These are phyloP conservation scores for Dipteronia sinensis DNA, from an alignment of 345 rosid species.

Conservation along the genomic window DNA sequence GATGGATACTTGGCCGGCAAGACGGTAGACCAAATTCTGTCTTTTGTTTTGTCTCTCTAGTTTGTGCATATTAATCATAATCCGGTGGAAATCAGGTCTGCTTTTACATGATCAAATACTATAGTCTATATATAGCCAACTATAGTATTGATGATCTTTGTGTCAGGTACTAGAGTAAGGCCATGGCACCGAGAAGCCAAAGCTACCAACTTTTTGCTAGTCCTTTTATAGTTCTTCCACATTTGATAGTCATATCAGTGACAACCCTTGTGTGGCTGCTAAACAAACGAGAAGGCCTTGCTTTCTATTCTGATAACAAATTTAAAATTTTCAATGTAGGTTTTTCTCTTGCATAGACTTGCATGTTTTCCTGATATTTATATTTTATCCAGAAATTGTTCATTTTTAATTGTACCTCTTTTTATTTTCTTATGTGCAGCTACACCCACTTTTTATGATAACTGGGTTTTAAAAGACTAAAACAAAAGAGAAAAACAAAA, in stretches of 20 bases:
- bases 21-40: neutral
- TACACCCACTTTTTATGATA: conserved; percentile 54
- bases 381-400: neutral
- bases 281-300: conserved; percentile 40
- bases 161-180: too few relatives aligned
- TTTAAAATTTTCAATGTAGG: conserved; percentile 43
- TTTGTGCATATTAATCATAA: neutral
- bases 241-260: conserved; percentile 39
- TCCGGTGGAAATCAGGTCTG: too few relatives aligned
- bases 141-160: too few relatives aligned
- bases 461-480: too few relatives aligned
- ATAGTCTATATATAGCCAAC: too few relatives aligned
- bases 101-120: too few relatives aligned
- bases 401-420: neutral
- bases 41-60: neutral
- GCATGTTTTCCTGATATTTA: too few relatives aligned
- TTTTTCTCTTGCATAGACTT: neutral
- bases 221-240: too few relatives aligned
- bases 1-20: neutral
- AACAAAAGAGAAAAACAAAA: too few relatives aligned
- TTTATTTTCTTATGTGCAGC: conserved; percentile 29
- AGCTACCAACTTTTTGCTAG: too few relatives aligned
- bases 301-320: conserved; percentile 38
- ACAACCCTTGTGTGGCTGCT: conserved; percentile 54
- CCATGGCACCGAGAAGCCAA: too few relatives aligned